Evolutionary conservation across 257 asterid species (phyloP).

Genomic region (Solanum neorickii): DNA sequence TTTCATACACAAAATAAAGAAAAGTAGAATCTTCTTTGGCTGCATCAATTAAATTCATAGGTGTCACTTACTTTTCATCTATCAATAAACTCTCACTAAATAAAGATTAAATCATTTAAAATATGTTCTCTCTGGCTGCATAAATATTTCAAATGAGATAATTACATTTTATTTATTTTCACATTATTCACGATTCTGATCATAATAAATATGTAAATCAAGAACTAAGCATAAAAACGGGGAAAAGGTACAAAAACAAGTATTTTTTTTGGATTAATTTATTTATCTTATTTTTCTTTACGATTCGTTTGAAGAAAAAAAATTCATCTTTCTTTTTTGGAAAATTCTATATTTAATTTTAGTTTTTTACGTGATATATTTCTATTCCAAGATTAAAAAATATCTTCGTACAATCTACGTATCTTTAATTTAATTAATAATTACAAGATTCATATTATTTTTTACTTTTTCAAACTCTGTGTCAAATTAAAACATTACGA

Average conservation of each 20-base stretch:
- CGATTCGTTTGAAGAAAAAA: too few species aligned
- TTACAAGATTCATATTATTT: too few species aligned
- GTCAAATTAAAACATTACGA: background rate
- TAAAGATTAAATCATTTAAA: background rate
- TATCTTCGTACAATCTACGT: background rate
- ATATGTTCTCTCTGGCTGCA: rapidly evolving
- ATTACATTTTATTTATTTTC: too few species aligned
- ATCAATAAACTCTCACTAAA: background rate
- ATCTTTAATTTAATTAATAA: too few species aligned
- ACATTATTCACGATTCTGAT: background rate
- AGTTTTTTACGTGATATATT: rapidly evolving
- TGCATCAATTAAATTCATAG: background rate
- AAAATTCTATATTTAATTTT: too few species aligned
- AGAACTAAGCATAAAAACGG: background rate
- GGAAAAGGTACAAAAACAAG: too few species aligned
- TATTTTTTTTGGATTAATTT: too few species aligned
- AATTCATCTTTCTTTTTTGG: too few species aligned
- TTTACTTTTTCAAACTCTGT: too few species aligned
- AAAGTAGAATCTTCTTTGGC: background rate
- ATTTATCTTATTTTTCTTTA: too few species aligned
- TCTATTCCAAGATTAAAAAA: too few species aligned
- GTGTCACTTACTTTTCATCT: background rate
- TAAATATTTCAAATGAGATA: background rate
- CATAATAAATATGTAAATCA: background rate
- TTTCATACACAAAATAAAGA: background rate